Evolutionary conservation across 768 basidiomycete species (phyloP).

Genomic region (Mycena sanguinolenta): DNA sequence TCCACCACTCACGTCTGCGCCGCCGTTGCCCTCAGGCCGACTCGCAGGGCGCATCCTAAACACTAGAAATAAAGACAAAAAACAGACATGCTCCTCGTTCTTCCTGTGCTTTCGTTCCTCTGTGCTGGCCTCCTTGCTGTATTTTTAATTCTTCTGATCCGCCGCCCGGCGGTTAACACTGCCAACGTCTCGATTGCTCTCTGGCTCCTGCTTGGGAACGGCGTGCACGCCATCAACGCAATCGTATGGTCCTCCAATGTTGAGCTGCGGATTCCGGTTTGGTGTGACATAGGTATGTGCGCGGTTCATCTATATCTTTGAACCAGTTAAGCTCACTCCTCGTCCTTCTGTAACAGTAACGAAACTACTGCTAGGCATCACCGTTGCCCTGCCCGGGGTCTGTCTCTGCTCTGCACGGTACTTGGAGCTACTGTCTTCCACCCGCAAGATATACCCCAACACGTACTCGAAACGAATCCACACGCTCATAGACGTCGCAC

Average conservation of each 20-base stretch:
- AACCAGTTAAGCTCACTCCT: background rate
- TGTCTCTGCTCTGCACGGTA: constrained; percentile 29
- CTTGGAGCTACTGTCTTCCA: constrained; percentile 23
- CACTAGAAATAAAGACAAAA: too few relatives aligned
- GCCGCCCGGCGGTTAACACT: constrained; percentile 12
- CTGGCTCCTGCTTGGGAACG: constrained; percentile 28
- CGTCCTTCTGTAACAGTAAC: constrained; percentile 1
- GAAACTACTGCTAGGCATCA: constrained; percentile 19
- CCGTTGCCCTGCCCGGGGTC: constrained; percentile 24
- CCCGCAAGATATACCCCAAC: constrained; percentile 32
- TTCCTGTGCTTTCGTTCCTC: constrained; percentile 31
- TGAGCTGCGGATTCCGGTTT: constrained; percentile 7
- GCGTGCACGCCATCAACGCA: constrained; percentile 27
- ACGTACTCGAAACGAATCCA: constrained; percentile 31
- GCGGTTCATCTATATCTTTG: background rate
- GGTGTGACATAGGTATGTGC: constrained; percentile 32
- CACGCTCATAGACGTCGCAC: constrained; percentile 23
- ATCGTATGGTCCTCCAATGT: constrained; percentile 27
- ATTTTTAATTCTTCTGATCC: constrained; percentile 25
- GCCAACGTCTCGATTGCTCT: background rate
- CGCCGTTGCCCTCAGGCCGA: background rate
- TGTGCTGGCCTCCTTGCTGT: constrained; percentile 25
- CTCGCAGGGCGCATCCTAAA: constrained; percentile 4
- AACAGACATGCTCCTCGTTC: constrained; percentile 10
- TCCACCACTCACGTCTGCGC: constrained; percentile 11